Conservation (phyloP, 73 alveolate species). For the Paraurostyla sp. region DNA sequence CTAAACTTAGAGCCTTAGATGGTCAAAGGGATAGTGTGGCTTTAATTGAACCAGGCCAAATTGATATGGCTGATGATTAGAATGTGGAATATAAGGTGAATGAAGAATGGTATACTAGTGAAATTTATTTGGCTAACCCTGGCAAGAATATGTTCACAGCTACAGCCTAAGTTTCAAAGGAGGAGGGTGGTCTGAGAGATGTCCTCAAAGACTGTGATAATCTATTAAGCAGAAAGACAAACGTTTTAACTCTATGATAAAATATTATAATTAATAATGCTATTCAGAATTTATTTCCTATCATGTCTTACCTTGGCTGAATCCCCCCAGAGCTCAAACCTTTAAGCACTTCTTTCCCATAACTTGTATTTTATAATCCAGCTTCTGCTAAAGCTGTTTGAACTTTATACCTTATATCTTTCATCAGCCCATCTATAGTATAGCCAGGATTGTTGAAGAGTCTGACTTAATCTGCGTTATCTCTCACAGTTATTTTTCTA, state of each 20-base stretch:
- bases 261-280: background rate
- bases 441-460: slow-evolving; percentile 90
- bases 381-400: slow-evolving; percentile 92
- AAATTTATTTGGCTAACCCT: background rate
- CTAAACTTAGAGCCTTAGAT: slow-evolving; percentile 53
- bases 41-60: background rate
- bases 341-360: slow-evolving; percentile 83
- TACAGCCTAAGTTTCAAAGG: slow-evolving; percentile 6
- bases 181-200: slow-evolving; percentile 32
- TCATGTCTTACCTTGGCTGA: slow-evolving; percentile 32
- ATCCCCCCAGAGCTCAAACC: slow-evolving; percentile 14
- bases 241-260: slow-evolving; percentile 49
- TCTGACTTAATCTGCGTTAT: slow-evolving; percentile 90
- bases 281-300: slow-evolving; percentile 35
- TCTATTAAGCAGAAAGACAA: slow-evolving; percentile 30
- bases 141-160: slow-evolving; percentile 39
- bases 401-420: slow-evolving; percentile 93
- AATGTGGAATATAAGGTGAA: slow-evolving; percentile 3
- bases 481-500: slow-evolving; percentile 82
- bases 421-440: slow-evolving; percentile 91
- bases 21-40: slow-evolving; percentile 62
- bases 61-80: slow-evolving; percentile 11
- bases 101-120: slow-evolving; percentile 57
- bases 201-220: slow-evolving; percentile 44
- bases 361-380: slow-evolving; percentile 82